phyloP scores from a whole-genome alignment of 2,329 filamentous ascomycete species.

The Hymenoscyphus occultus region DNA sequence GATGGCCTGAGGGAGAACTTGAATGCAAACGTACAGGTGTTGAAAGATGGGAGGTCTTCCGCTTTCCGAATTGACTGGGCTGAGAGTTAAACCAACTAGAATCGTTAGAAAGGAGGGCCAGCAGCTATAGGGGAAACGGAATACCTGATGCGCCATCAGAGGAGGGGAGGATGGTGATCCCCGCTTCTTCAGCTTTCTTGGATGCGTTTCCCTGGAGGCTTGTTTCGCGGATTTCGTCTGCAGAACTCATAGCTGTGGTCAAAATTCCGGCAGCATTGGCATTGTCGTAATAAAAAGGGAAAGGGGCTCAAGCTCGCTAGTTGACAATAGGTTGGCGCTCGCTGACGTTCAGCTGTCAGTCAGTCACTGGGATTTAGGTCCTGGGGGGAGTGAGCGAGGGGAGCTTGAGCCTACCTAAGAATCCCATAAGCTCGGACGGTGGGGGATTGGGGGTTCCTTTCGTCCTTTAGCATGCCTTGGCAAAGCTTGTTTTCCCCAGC shows the following conservation, averaged over 20 bases:
- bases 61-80: slow-evolving; percentile 40
- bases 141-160: slow-evolving; percentile 39
- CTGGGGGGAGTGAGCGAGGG: neutral
- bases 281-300: slow-evolving; percentile 11
- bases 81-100: slow-evolving; percentile 37
- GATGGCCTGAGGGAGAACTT: neutral
- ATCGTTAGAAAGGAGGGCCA: slow-evolving; percentile 6
- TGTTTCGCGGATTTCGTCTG: slow-evolving; percentile 18
- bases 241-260: slow-evolving; percentile 22
- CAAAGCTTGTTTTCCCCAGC: slow-evolving; percentile 25
- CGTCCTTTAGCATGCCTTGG: slow-evolving; percentile 10
- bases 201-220: slow-evolving; percentile 28
- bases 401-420: neutral
- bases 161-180: slow-evolving; percentile 45
- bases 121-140: slow-evolving; percentile 13
- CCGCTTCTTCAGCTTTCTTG: slow-evolving; percentile 34
- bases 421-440: slow-evolving; percentile 4
- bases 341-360: neutral
- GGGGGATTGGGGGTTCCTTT: neutral
- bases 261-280: slow-evolving; percentile 17
- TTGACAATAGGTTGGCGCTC: neutral
- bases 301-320: neutral
- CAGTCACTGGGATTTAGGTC: neutral
- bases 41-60: slow-evolving; percentile 39
- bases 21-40: slow-evolving; percentile 30